Evolutionary conservation across 495 filamentous ascomycete genomes (phyloP).

Genomic region (Podospora didyma): DNA sequence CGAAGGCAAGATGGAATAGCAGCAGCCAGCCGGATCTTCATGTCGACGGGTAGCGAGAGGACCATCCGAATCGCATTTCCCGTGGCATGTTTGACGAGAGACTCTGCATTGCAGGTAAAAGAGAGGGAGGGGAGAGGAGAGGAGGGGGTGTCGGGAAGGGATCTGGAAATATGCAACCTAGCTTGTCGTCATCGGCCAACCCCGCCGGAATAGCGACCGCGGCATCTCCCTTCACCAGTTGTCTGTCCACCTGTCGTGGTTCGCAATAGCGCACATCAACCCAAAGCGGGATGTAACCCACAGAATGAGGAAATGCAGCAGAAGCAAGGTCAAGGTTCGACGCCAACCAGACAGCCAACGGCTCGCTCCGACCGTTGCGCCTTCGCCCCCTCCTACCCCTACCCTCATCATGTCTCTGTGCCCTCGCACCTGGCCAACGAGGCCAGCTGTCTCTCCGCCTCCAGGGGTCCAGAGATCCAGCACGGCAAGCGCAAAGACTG

Average conservation of each 20-base stretch:
- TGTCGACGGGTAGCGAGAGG: neutral
- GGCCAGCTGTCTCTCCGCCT: slow-evolving; percentile 3
- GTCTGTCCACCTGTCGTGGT: slow-evolving; percentile 27
- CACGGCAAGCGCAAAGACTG: slow-evolving; percentile 34
- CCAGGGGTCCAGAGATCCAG: slow-evolving; percentile 33
- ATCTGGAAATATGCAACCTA: neutral
- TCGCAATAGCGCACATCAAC: slow-evolving; percentile 32
- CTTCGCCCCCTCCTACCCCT: slow-evolving; percentile 5
- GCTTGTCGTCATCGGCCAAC: neutral
- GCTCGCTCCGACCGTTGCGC: slow-evolving; percentile 4
- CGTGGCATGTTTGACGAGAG: neutral
- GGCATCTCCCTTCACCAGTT: slow-evolving; percentile 23
- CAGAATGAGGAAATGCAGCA: slow-evolving; percentile 35
- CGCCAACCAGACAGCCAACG: slow-evolving; percentile 32
- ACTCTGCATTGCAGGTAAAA: neutral
- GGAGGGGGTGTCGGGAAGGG: no score
- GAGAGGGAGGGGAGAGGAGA: no score
- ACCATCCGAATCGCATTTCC: neutral
- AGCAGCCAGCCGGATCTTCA: slow-evolving; percentile 9
- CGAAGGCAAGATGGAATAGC: slow-evolving; percentile 4
- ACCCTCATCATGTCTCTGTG: slow-evolving; percentile 6
- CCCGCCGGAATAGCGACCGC: neutral
- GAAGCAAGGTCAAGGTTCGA: slow-evolving; percentile 32
- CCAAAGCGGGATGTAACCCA: slow-evolving; percentile 33
- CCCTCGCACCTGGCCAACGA: neutral